phyloP scores from a whole-genome alignment of 2,329 filamentous ascomycete species.

The Penicillium griseofulvum region DNA sequence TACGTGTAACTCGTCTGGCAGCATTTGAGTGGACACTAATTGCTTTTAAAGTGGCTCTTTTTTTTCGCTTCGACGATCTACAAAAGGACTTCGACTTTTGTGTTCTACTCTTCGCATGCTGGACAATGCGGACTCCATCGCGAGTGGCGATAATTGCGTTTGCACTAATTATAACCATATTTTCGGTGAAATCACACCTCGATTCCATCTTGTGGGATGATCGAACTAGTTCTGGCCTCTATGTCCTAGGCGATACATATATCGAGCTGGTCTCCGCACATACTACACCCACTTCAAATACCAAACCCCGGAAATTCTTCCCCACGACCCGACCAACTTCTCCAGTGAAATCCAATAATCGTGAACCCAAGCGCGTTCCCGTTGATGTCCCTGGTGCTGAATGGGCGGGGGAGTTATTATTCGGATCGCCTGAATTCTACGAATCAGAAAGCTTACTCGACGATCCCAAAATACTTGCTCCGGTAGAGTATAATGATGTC shows the following conservation, averaged over 20 bases:
- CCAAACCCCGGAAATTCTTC: slow-evolving; percentile 2
- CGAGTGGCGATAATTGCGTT: slow-evolving; percentile 14
- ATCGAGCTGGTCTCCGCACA: slow-evolving; percentile 23
- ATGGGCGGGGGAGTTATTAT: slow-evolving; percentile 2
- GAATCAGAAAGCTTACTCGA: not conserved
- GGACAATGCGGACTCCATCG: slow-evolving; percentile 16
- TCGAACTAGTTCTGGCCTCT: not conserved
- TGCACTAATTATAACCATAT: slow-evolving; percentile 16
- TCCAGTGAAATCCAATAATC: not conserved
- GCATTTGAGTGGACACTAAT: not conserved
- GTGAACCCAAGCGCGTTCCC: slow-evolving; percentile 14
- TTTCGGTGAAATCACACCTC: slow-evolving; percentile 22
- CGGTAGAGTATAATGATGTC: not conserved
- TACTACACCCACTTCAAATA: not conserved
- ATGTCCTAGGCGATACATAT: slow-evolving; percentile 8
- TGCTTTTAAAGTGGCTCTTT: not conserved
- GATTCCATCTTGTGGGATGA: slow-evolving; percentile 13
- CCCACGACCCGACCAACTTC: slow-evolving; percentile 11
- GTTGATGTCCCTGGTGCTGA: slow-evolving; percentile 16
- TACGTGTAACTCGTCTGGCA: not conserved
- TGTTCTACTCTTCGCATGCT: not conserved
- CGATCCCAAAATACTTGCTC: not conserved
- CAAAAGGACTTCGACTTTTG: not conserved
- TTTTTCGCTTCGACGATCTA: not conserved
- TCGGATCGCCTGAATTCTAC: not conserved